These are phyloP conservation scores for Verticillium tricorpus DNA, from an alignment of 2,329 filamentous ascomycete genomes.

Conservation along the genomic window DNA sequence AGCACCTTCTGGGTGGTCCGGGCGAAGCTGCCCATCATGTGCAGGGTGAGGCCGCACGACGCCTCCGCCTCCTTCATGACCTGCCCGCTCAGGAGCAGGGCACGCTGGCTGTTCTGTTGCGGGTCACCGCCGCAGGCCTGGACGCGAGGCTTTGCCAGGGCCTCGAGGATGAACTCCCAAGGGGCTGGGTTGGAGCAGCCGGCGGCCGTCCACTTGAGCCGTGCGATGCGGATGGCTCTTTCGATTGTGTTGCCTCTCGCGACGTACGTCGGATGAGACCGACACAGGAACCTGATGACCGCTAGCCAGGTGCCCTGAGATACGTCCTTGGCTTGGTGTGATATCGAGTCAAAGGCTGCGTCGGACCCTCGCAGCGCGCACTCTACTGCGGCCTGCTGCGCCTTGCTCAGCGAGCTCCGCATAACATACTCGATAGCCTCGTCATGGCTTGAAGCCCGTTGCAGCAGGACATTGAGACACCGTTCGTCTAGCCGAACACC, in stretches of 20 bases:
- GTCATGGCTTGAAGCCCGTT: slow-evolving; percentile 6
- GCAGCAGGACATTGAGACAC: slow-evolving; percentile 8
- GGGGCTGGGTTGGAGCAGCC: neutral
- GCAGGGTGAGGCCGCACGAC: neutral
- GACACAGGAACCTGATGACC: slow-evolving; percentile 6
- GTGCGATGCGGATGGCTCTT: slow-evolving; percentile 4
- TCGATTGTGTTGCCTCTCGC: slow-evolving; percentile 1
- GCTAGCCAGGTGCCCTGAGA: slow-evolving; percentile 25
- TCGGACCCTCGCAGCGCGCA: neutral
- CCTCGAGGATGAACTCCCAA: slow-evolving; percentile 8
- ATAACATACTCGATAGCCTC: slow-evolving; percentile 24
- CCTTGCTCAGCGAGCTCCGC: slow-evolving; percentile 3
- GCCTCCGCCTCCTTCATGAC: slow-evolving; percentile 5
- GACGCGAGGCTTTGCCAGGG: slow-evolving; percentile 8
- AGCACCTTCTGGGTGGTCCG: slow-evolving; percentile 2
- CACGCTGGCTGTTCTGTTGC: neutral
- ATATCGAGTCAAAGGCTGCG: neutral
- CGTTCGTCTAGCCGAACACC: slow-evolving; percentile 30
- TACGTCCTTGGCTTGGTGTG: neutral
- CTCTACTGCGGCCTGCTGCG: neutral
- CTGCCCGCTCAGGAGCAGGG: slow-evolving; percentile 3
- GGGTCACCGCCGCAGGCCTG: slow-evolving; percentile 1
- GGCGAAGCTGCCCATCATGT: slow-evolving; percentile 15
- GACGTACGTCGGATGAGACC: slow-evolving; percentile 6
- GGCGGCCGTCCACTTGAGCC: neutral